These are phyloP conservation scores for Astraeus odoratus DNA, from an alignment of 768 basidiomycete genomes.

Conservation along the genomic window DNA sequence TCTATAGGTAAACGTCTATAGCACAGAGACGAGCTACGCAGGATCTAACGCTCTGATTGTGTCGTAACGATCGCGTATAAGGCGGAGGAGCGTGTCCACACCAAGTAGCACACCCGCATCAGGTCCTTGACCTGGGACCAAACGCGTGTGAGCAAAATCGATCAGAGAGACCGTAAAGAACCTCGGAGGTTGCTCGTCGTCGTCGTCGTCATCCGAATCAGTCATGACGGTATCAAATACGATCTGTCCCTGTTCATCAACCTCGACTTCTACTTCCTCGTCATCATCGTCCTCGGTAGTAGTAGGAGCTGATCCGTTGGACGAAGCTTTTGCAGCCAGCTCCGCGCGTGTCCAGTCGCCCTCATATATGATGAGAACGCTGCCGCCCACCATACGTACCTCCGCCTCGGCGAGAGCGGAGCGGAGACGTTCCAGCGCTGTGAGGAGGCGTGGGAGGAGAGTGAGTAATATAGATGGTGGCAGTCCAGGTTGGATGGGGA, in stretches of 20 bases:
- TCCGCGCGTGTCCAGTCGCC: conserved; percentile 41
- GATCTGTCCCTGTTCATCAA: conserved; percentile 23
- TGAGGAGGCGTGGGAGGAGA: conserved; percentile 49
- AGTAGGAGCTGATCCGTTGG: no score
- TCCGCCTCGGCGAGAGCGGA: conserved; percentile 47
- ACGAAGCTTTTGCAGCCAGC: conserved; percentile 22
- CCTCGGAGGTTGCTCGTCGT: conserved; percentile 16
- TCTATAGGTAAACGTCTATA: no score
- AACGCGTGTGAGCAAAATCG: conserved; percentile 87
- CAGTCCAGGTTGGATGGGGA: conserved; percentile 37
- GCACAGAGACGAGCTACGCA: no score
- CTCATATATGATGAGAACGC: conserved; percentile 78
- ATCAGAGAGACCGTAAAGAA: conserved; percentile 69
- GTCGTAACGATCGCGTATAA: conserved; percentile 54
- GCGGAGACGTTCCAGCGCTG: conserved; percentile 46
- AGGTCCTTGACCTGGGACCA: conserved; percentile 63
- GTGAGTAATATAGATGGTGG: conserved; percentile 46
- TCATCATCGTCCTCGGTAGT: conserved; percentile 32
- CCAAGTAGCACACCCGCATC: conserved; percentile 77
- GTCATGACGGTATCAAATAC: conserved; percentile 20
- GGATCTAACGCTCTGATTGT: conserved; percentile 28
- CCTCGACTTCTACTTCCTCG: conserved; percentile 32
- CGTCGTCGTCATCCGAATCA: conserved; percentile 30
- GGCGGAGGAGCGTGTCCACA: conserved; percentile 51
- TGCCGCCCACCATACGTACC: conserved; percentile 76